phyloP scores from a whole-genome alignment of 2,329 filamentous ascomycete genomes.

The Alternaria sp. region DNA sequence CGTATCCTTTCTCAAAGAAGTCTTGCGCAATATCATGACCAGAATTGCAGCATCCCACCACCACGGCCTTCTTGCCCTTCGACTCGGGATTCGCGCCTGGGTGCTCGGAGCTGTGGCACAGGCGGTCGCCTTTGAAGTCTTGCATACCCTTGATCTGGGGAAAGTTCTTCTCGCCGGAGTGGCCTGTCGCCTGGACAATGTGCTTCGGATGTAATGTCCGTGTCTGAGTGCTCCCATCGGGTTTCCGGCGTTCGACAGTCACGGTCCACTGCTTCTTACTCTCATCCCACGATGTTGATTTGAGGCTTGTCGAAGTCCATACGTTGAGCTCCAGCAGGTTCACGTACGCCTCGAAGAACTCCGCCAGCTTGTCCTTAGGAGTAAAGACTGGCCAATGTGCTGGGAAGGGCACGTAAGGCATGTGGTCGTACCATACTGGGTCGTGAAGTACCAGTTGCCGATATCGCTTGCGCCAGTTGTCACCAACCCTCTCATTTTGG shows the following conservation, averaged over 20 bases:
- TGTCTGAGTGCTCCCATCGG: conserved; percentile 27
- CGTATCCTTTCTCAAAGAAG: conserved; percentile 52
- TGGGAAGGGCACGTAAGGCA: conserved; percentile 46
- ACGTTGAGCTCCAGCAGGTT: conserved; percentile 48
- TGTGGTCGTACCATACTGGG: conserved; percentile 48
- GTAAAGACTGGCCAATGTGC: conserved; percentile 42
- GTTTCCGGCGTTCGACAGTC: conserved; percentile 31
- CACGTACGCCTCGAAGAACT: conserved; percentile 49
- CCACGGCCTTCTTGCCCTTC: conserved; percentile 52
- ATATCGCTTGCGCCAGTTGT: conserved; percentile 56
- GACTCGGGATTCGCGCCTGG: conserved; percentile 39
- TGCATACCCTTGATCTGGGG: conserved; percentile 39
- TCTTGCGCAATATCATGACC: conserved; percentile 58
- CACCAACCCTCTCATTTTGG: conserved; percentile 50
- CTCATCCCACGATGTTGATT: conserved; percentile 49
- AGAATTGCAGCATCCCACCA: conserved; percentile 58
- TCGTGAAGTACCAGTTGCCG: conserved; percentile 53
- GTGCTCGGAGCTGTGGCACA: conserved; percentile 42
- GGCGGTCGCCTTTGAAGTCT: conserved; percentile 46
- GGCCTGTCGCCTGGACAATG: conserved; percentile 40
- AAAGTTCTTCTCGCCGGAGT: conserved; percentile 43
- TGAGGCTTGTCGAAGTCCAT: conserved; percentile 47
- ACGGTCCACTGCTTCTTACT: conserved; percentile 48
- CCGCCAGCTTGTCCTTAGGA: conserved; percentile 46
- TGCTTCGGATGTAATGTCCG: conserved; percentile 37